Base-by-base conservation (phyloP, 2,329 filamentous ascomycete species). In the Taxawa tesnikishii region DNA sequence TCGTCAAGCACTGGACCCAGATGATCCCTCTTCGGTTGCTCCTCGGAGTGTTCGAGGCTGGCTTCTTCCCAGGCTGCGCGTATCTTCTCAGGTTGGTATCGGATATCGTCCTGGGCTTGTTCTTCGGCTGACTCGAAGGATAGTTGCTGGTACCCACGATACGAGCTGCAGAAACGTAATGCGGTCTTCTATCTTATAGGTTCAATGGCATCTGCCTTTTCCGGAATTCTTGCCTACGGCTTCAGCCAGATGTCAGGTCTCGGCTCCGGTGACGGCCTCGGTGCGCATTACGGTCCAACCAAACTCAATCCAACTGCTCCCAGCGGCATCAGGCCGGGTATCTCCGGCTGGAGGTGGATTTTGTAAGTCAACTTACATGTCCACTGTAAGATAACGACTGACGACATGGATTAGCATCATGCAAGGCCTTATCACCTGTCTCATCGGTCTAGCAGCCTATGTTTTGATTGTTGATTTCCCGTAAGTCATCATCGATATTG, bases 41-140 rank as follows among this genome's bases (percentile, higher is more conserved):
- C 2, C 61, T 80, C 11, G 79, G 78, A 29, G 40, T 76, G 2
- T 63, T 81, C 15, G 78, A 83, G 27, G 49, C 73, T 12, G 73
- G 78, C 0, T 82, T 79, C 55, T 83, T 83, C 53, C 46, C 48
- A 5, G 49, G 47, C 31, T 77, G 70, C 31, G 75, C 80, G 0
- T 83, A 82, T 46, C 59, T 83, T 5, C 65, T 84, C n/a, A 29
- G 17, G 9, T 29, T 6, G 8, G 28, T 29, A 13, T n/a, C n/a
- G n/a, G n/a, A n/a, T n/a, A n/a, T n/a, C n/a, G n/a, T n/a, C n/a
- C n/a, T n/a, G n/a, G n/a, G n/a, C n/a, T n/a, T n/a, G n/a, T n/a
- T n/a, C n/a, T n/a, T n/a, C n/a, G n/a, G n/a, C n/a, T n/a, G n/a
- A n/a, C n/a, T n/a, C 26, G 7, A 8, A 27, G 6, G 12, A 31